These are phyloP conservation scores for Suillus occidentalis DNA, from an alignment of 768 basidiomycete genomes.

Conservation along the genomic window DNA sequence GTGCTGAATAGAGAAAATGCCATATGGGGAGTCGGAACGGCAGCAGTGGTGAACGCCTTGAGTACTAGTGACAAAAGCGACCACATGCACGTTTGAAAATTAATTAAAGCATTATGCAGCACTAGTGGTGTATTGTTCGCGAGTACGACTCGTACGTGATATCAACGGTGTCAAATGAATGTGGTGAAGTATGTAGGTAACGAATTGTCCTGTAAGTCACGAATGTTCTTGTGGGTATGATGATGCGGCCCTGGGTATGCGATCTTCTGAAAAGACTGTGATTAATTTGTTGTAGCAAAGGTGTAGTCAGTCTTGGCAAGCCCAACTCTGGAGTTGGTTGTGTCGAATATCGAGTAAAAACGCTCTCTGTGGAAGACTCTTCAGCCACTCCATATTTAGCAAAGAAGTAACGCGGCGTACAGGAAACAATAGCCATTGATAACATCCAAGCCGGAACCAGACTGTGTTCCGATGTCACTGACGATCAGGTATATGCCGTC, in stretches of 20 bases:
- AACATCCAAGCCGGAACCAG: slow-evolving; percentile 29
- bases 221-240: not conserved
- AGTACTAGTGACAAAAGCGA: too few relatives aligned
- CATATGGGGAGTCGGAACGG: too few relatives aligned
- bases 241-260: not conserved
- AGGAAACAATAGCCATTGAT: slow-evolving; percentile 2
- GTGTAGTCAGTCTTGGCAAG: slow-evolving; percentile 36
- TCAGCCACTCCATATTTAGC: not conserved
- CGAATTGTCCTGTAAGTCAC: not conserved
- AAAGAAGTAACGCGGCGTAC: slow-evolving; percentile 6
- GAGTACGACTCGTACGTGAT: not conserved
- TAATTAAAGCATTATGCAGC: too few relatives aligned
- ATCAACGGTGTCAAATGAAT: not conserved
- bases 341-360: slow-evolving; percentile 39
- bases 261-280: not conserved
- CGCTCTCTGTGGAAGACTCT: slow-evolving; percentile 20
- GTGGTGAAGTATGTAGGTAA: not conserved
- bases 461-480: slow-evolving; percentile 22
- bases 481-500: slow-evolving; percentile 7
- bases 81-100: not conserved
- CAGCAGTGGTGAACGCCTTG: too few relatives aligned
- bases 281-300: not conserved
- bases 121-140: not conserved
- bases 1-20: too few relatives aligned
- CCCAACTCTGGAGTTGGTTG: slow-evolving; percentile 31